phyloP scores from a whole-genome alignment of 352 stramenopile species.

The Phytophthora podocarpi region DNA sequence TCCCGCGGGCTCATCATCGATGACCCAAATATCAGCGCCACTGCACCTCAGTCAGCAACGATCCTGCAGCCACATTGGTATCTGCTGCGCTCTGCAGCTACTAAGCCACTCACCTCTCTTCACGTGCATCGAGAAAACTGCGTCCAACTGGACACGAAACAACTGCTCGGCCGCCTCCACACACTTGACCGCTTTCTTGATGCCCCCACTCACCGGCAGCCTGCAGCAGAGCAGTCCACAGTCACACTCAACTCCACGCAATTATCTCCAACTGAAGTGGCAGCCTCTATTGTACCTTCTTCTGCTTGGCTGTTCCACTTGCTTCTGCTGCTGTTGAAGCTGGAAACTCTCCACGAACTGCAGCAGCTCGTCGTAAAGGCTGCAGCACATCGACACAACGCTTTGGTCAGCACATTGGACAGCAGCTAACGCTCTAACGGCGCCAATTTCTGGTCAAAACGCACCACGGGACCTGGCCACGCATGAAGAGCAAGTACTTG shows the following conservation, averaged over 20 bases:
- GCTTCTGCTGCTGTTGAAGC: constrained; percentile 20
- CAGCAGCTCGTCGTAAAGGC: constrained; percentile 61
- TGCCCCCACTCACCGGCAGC: constrained; percentile 28
- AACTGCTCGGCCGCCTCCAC: constrained; percentile 40
- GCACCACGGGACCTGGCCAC: constrained; percentile 72
- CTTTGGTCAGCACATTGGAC: neutral
- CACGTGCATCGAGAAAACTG: constrained; percentile 48
- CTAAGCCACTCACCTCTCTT: constrained; percentile 25
- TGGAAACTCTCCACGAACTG: constrained; percentile 29
- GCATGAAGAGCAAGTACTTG: constrained; percentile 69
- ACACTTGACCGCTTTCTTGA: constrained; percentile 62
- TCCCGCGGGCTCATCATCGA: constrained; percentile 62
- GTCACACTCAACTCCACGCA: neutral
- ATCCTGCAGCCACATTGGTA: neutral
- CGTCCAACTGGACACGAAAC: constrained; percentile 30
- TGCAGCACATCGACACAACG: constrained; percentile 22
- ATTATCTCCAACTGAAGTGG: neutral
- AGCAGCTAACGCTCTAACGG: neutral
- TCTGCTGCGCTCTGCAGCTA: neutral
- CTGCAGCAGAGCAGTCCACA: constrained; percentile 8
- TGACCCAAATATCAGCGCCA: constrained; percentile 62
- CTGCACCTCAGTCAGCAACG: constrained; percentile 31
- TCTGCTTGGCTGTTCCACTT: neutral
- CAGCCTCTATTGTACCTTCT: constrained; percentile 17
- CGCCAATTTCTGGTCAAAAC: neutral